Base-by-base conservation (phyloP, 1,284 basidiomycete genomes). In the Violaceomyces palustris region DNA sequence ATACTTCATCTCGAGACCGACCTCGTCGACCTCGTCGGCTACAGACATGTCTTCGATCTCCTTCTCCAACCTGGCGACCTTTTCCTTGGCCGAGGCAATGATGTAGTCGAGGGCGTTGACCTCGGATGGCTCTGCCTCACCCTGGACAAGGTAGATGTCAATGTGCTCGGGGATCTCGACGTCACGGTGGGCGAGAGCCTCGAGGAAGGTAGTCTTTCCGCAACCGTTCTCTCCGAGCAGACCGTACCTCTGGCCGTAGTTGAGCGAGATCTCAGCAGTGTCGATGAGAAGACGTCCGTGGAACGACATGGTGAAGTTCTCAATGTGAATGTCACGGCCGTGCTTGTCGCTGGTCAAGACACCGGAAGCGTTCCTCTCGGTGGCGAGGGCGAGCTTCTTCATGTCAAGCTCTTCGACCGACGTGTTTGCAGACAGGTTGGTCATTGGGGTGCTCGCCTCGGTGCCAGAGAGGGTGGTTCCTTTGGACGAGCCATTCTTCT, bases 21-120 rank as follows among this genome's bases (percentile, higher is more conserved):
- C 69, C 45, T 97, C 91, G 70, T 97, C 92, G 29, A 93, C 82
- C 7, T 85, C 81, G 51, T 97, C 93, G 9, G 89, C 86, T 23
- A 87, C 72, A 23, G 88, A 90, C 54, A 98, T 81, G 48, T 94
- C 89, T 76, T 98, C 93, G 72, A 96, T 94, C 72, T 87, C 83
- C 67, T 86, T 85, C 76, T 98, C 93, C 46, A 98, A 82, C 61
- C 85, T 84, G n/a, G 88, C 90, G 17, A 97, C 93, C 78, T 98
- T 98, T 60, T 84, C 85, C 74, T 82, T 86, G 31, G 94, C 93
- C 12, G 89, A 93, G 23, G 82, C 81, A 73, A 98, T 81, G 76
- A 96, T 94, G 79, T 88, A 98, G 74, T 98, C 94, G 61, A 97
- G 76, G 10, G 94, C 94, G 73, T 94, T 96, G 64, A 88, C 81